Conservation (phyloP, 2,329 filamentous ascomycete genomes). For the Pestalotiopsis sp. region DNA sequence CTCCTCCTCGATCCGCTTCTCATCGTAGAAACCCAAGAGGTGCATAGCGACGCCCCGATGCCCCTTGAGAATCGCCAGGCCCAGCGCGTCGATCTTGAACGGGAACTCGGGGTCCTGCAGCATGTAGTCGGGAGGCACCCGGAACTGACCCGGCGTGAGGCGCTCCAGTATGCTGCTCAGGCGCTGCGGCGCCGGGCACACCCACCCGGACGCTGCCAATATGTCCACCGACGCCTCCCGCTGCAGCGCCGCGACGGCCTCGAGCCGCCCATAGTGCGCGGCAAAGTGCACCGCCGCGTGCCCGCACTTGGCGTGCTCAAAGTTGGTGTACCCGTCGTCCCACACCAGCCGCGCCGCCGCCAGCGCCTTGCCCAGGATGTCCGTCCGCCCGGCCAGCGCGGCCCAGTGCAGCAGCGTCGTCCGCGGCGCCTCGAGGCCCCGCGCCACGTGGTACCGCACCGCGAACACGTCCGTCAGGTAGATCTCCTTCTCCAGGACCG, state of each 20-base stretch:
- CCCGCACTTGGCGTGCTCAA: not conserved
- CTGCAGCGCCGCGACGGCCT: not conserved
- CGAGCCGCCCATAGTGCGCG: not conserved
- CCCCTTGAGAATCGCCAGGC: slow-evolving; percentile 4
- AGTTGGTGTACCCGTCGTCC: not conserved
- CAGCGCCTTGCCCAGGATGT: not conserved
- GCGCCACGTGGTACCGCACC: not conserved
- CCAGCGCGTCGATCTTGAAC: slow-evolving; percentile 3
- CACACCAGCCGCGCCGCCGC: not conserved
- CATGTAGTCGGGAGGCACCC: not conserved
- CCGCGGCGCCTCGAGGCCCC: not conserved
- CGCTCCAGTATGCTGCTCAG: not conserved
- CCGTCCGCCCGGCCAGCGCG: not conserved
- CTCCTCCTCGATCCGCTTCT: not conserved
- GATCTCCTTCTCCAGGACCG: not conserved
- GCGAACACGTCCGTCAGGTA: not conserved
- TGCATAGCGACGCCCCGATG: not conserved
- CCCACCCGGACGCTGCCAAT: not conserved
- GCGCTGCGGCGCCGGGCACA: slow-evolving; percentile 1
- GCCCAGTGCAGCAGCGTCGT: slow-evolving; percentile 5
- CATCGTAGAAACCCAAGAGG: not conserved
- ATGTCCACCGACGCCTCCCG: not conserved
- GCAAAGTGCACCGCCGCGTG: slow-evolving; percentile 1
- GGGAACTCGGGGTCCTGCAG: not conserved
- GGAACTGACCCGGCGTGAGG: not conserved